Evolutionary conservation across 192 early-diverging fungal genomes (phyloP).

Genomic region (Gaertneriomyces semiglobifer): DNA sequence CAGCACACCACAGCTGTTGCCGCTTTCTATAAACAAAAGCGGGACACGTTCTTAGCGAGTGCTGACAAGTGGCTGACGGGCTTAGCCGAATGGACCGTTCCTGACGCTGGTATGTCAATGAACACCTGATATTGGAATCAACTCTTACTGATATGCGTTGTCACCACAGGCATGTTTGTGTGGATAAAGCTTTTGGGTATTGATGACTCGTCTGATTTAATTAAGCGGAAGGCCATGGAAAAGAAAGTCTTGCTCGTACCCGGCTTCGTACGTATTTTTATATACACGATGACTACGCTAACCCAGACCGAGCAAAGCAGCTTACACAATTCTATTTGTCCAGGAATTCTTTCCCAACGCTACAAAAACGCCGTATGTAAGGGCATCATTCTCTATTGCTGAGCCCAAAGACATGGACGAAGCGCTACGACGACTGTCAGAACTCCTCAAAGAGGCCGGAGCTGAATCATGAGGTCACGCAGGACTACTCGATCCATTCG

Average conservation of each 20-base stretch:
- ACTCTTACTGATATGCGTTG: slow-evolving; percentile 44
- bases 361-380: slow-evolving; percentile 43
- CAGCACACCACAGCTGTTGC: slow-evolving; percentile 67
- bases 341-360: slow-evolving; percentile 55
- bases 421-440: slow-evolving; percentile 39
- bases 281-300: neutral
- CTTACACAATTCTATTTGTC: neutral
- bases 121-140: no score
- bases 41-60: slow-evolving; percentile 63
- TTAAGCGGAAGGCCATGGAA: slow-evolving; percentile 48
- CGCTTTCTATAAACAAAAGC: slow-evolving; percentile 68
- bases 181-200: slow-evolving; percentile 64
- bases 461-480: neutral
- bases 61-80: slow-evolving; percentile 61
- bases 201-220: slow-evolving; percentile 41
- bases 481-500: no score
- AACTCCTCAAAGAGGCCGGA: slow-evolving; percentile 32
- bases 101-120: slow-evolving; percentile 41
- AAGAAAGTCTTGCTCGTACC: slow-evolving; percentile 58
- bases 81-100: slow-evolving; percentile 46
- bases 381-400: slow-evolving; percentile 48
- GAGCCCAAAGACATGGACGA: slow-evolving; percentile 46
- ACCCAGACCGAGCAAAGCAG: neutral
- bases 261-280: slow-evolving; percentile 38
- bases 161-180: slow-evolving; percentile 80